Conservation (phyloP, 2,329 filamentous ascomycete species). For the Cyphellophora attinorum region DNA sequence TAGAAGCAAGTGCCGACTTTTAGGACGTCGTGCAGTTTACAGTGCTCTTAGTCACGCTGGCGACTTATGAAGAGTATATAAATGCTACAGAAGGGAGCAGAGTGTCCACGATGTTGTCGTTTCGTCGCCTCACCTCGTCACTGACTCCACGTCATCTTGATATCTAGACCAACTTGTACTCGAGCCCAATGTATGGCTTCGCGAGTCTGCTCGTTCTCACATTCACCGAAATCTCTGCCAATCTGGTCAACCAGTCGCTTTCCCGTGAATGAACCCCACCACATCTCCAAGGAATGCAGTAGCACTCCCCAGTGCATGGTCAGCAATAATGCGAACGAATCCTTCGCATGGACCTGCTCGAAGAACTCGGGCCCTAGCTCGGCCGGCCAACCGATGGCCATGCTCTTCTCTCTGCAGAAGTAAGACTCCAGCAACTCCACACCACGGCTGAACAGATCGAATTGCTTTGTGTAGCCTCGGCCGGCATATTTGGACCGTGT, state of each 20-base stretch:
- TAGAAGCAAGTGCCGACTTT: no score
- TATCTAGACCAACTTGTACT: background rate
- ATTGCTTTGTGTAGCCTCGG: background rate
- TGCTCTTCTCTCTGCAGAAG: background rate
- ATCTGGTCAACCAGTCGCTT: conserved; percentile 1
- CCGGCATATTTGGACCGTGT: background rate
- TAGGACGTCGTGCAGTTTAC: no score
- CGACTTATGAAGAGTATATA: no score
- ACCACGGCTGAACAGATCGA: background rate
- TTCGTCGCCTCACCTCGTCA: background rate
- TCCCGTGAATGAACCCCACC: background rate
- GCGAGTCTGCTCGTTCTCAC: background rate
- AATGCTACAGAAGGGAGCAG: no score
- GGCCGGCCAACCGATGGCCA: conserved; percentile 17
- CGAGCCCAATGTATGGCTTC: background rate
- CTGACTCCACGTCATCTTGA: background rate
- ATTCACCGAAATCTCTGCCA: background rate
- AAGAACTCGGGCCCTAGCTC: conserved; percentile 27
- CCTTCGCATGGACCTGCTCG: conserved; percentile 20
- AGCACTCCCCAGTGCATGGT: conserved; percentile 28
- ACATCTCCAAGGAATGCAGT: conserved; percentile 8
- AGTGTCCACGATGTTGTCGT: conserved; percentile 1
- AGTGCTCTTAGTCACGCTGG: no score
- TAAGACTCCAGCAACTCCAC: background rate
- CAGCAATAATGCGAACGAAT: conserved; percentile 23